Conservation (phyloP, 2,329 filamentous ascomycete genomes). For the Curvularia eragrostidis region DNA sequence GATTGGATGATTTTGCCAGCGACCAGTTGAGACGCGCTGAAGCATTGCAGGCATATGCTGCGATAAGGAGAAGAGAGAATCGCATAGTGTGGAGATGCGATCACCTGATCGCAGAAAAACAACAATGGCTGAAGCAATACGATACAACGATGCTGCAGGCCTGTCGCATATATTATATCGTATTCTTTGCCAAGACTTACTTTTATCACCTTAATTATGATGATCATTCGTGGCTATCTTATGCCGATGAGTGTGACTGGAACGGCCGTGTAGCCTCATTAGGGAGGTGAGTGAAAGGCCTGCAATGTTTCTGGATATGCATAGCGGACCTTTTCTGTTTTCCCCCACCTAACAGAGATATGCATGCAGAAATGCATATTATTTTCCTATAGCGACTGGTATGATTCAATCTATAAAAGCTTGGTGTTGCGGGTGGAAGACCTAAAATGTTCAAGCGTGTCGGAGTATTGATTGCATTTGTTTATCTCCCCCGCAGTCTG, state of each 20-base stretch:
- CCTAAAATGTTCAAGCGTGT: conserved; percentile 19
- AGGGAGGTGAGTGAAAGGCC: conserved; percentile 7
- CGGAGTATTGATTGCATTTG: conserved; percentile 15
- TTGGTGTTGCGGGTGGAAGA: conserved; percentile 11
- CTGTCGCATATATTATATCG: conserved; percentile 3
- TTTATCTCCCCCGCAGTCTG: conserved; percentile 10
- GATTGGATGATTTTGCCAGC: conserved; percentile 36
- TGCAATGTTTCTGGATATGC: conserved; percentile 2
- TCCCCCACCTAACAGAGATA: conserved; percentile 1
- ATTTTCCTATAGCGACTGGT: conserved; percentile 4
- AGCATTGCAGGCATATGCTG: conserved; percentile 29
- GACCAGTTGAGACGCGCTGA: conserved; percentile 38
- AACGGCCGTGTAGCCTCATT: conserved; percentile 5
- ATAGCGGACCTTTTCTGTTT: background rate
- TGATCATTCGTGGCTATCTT: background rate
- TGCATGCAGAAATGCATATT: background rate
- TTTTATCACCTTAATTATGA: background rate
- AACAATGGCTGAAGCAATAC: background rate
- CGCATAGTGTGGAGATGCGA: conserved; percentile 25
- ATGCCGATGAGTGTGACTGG: background rate
- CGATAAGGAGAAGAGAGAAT: conserved; percentile 27
- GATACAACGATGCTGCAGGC: background rate
- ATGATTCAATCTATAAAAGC: conserved; percentile 12
- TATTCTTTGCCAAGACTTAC: background rate
- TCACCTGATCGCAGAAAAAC: background rate